A percentile compares a stretch with the other conserved stretches of the same genome.
These are phyloP conservation scores for Gossypioides kirkii DNA, from an alignment of 345 rosid species.

Conservation along the genomic window DNA sequence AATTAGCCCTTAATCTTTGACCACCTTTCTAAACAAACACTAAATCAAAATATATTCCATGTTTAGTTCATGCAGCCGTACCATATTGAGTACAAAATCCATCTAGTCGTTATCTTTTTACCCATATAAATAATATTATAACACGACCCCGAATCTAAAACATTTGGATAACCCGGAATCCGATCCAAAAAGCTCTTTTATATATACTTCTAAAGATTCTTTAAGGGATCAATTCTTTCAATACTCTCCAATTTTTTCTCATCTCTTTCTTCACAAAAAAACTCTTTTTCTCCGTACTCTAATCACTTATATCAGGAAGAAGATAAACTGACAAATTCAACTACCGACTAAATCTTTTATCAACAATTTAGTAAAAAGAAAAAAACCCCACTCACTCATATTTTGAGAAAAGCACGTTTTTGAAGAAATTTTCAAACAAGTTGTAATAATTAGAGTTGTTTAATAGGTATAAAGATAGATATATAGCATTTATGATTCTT, in stretches of 20 bases:
- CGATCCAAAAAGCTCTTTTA: fast-evolving
- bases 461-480: too few species aligned
- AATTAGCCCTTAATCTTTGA: not conserved
- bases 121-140: not conserved
- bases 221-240: too few species aligned
- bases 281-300: too few species aligned
- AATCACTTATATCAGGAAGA: too few species aligned
- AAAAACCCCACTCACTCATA: not conserved
- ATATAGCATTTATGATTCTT: not conserved
- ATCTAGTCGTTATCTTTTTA: not conserved
- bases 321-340: fast-evolving
- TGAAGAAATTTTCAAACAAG: not conserved
- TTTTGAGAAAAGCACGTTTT: not conserved
- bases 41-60: not conserved
- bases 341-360: too few species aligned
- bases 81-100: slow-evolving; percentile 2
- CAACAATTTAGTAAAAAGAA: not conserved
- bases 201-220: too few species aligned
- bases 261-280: too few species aligned
- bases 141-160: too few species aligned
- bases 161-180: too few species aligned
- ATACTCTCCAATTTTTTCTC: too few species aligned
- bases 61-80: not conserved
- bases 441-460: not conserved
- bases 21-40: not conserved